Base-by-base conservation (phyloP, 1,284 basidiomycete genomes). In the Megacollybia platyphylla region DNA sequence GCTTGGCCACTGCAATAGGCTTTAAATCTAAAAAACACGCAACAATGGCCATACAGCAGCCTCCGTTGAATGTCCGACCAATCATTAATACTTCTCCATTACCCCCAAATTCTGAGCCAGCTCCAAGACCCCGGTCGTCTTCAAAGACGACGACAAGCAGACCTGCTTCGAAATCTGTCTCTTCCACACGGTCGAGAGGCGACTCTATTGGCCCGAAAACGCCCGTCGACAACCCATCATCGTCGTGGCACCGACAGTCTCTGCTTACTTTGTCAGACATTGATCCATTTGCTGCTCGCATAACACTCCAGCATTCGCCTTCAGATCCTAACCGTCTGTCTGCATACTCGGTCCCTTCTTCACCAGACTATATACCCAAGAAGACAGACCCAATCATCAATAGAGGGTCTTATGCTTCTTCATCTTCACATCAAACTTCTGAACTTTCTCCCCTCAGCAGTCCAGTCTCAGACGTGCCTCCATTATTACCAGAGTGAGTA, bases 261-360 rank as follows among this genome's bases (percentile, higher is more conserved):
- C 58, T 81, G 42, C 56, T 79, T 44, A 77, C 76, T 6, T 64
- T 79, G 29, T 73, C 75, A 13, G 78, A 80, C 49, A 48, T 61
- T 8, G 77, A 81, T 58, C 77, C 78, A 5, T 80, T 81, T 49
- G 74, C 73, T 29, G 65, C 70, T 11, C 63, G 65, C 39, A 62
- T 64, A 40, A 62, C 73, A 32, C 56, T 68, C 27, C 51, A 67
- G 26, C 61, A 66, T 27, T 39, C 44, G 47, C 64, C 57, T 50
- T 59, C 58, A 45, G 71, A 66, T 47, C 58, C 60, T 9, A 64
- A 58, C 46, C 62, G 60, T 39, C 59, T 73, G 27, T 76, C 76
- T 18, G 66, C 63, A 9, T 70, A 70, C 51, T 76, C 76, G 0
- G 68, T 68, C 46, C 58, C 64, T 36, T 76, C 74, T 7, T 55